phyloP scores from a whole-genome alignment of 352 stramenopile genomes.

The Phytophthora capsici region DNA sequence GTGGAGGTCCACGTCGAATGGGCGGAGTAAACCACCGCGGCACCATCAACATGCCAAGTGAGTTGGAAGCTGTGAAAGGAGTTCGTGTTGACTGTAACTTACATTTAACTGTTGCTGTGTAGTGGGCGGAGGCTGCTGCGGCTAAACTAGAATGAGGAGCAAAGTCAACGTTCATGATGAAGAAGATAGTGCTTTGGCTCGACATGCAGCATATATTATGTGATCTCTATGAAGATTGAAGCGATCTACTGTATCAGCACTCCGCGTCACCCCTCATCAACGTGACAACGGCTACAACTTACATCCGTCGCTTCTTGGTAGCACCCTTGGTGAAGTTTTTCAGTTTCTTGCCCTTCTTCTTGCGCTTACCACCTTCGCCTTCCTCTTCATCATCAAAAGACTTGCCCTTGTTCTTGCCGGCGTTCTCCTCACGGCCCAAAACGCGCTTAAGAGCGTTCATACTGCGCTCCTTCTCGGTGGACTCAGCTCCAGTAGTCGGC shows the following conservation, averaged over 20 bases:
- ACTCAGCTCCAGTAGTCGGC: conserved; percentile 70
- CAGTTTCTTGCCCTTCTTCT: conserved; percentile 69
- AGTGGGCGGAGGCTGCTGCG: conserved; percentile 67
- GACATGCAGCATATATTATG: conserved; percentile 44
- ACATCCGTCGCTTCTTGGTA: conserved; percentile 68
- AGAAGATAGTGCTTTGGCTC: background rate
- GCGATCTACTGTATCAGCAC: conserved; percentile 7
- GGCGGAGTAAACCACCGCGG: conserved; percentile 57
- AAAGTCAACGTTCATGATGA: background rate
- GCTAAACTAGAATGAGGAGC: conserved; percentile 26
- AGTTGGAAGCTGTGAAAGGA: conserved; percentile 4
- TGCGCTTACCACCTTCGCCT: conserved; percentile 56
- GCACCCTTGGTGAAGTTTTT: conserved; percentile 80
- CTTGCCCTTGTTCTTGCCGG: conserved; percentile 76
- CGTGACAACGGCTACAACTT: conserved; percentile 25
- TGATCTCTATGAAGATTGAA: conserved; percentile 40
- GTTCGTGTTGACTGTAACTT: background rate
- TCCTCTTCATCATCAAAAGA: conserved; percentile 62
- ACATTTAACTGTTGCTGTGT: conserved; percentile 15
- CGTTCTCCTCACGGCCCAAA: conserved; percentile 79
- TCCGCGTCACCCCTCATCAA: conserved; percentile 12
- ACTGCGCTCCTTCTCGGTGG: conserved; percentile 82
- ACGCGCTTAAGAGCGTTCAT: conserved; percentile 83
- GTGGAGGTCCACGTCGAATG: conserved; percentile 54
- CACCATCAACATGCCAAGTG: conserved; percentile 70